Evolutionary conservation across 2,329 filamentous ascomycete genomes (phyloP), one percentile per base, ranked within the genome.

Genomic region (Colletotrichum sp.): DNA sequence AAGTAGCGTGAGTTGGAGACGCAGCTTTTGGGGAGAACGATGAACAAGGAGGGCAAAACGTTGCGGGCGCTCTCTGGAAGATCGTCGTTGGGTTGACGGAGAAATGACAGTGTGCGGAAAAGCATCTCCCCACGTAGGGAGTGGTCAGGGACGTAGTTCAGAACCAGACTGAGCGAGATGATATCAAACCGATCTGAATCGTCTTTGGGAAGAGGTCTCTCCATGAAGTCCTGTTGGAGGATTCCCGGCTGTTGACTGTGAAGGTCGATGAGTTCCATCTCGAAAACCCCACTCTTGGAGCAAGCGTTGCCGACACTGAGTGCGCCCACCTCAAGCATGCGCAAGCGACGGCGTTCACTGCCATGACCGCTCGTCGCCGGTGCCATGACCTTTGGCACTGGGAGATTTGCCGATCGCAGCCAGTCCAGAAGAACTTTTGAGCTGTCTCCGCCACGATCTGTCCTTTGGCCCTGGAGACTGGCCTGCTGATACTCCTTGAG

Each of bases 181-280:
- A 98, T 90, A 81, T 99, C 95, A 81, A 98, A 98, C 27, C 86
- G 87, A 54, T 95, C 92, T 1, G 85, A 82, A 8, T 89, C 86
- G 27, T 88, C 82, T 7, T 80, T 81, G 0, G 96, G 96, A 5
- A 96, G 83, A 1, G 95, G 94, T 31, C 95, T 89, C 77, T 95
- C 86, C 96, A 99, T 98, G 80, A 99, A 98, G 82, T 99, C 95
- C 81, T 98, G 95, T 82, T 97, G 92, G 71, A 92, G 81, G 77
- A 99, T 99, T 1, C 91, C 92, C 2, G 93, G 87, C 61, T 92
- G 93, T 80, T 98, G 95, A 73, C 95, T 97, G 83, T 97, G 94
- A 70, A 99, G 86, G 81, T 99, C 97, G 81, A 99, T 98, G 76
- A 95, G 91, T 75, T 92, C 90, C 78, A 98, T 91, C 43, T 93